Evolutionary conservation across 2,329 filamentous ascomycete species (phyloP).

Genomic region (Domatiomyces catenatus): DNA sequence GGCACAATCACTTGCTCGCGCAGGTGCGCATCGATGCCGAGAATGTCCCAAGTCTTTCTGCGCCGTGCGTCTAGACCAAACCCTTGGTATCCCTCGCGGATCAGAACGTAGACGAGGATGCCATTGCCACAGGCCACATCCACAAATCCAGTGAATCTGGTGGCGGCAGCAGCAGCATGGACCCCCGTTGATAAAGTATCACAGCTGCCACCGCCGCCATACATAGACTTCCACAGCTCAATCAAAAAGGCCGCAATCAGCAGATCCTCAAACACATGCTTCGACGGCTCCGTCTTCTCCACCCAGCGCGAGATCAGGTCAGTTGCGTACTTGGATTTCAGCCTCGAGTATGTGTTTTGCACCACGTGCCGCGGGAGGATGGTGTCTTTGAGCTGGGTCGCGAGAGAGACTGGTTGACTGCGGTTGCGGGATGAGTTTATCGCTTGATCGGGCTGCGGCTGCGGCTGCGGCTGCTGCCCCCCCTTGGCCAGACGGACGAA

Average conservation of each 20-base stretch:
- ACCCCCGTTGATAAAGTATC: no score
- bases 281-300: conserved; percentile 71
- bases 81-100: conserved; percentile 63
- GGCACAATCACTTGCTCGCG: conserved; percentile 49
- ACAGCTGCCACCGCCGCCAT: conserved; percentile 27
- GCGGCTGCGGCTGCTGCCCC: conserved; percentile 26
- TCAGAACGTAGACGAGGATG: conserved; percentile 68
- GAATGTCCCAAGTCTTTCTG: conserved; percentile 69
- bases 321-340: conserved; percentile 68
- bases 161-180: background rate
- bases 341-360: conserved; percentile 64
- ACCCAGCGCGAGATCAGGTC: conserved; percentile 60
- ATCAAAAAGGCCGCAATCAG: conserved; percentile 83
- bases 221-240: conserved; percentile 81
- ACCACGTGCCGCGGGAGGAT: conserved; percentile 61
- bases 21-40: conserved; percentile 36
- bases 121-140: conserved; percentile 96
- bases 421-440: conserved; percentile 30
- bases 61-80: conserved; percentile 85
- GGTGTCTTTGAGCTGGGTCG: conserved; percentile 50
- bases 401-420: conserved; percentile 55
- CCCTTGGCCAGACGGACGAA: conserved; percentile 22
- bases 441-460: conserved; percentile 42
- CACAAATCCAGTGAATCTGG: conserved; percentile 69
- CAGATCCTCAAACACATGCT: conserved; percentile 92